Base-by-base conservation (phyloP, 257 asterid genomes). In the Ophiorrhiza pumila region DNA sequence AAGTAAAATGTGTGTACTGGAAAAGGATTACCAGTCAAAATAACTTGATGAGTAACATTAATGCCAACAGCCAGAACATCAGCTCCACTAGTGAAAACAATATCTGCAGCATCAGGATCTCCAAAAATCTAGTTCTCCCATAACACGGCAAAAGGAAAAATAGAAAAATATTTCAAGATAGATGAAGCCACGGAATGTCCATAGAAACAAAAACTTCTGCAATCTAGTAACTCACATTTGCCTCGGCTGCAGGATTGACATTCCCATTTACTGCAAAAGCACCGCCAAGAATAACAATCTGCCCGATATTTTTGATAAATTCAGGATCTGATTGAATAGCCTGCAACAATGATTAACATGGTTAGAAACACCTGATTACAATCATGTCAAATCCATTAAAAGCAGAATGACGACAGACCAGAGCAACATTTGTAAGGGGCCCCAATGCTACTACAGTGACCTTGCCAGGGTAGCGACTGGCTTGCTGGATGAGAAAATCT, bases 71-170 rank as follows among this genome's bases (percentile, higher is more conserved):
- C 98, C 73, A 94, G 83, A 76, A 94, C 77, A 85, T 94, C 98
- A 85, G 99, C 98, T 69, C 99, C 99, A 76, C 99, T 87, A 25
- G 99, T 90, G 83, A 94, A 91, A 52, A 94, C 98, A 76, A 91
- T 79, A 85, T 94, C 99, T 34, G 99, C 99, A 59, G 99, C 97
- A 76, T 94, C 97, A 34, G 99, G 99, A 84, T 94, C 99, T 85
- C 99, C 99, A 74, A 87, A 91, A 58, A 94, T 87, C 99, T 94
- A 29, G 79, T 78, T 74, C 58, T 71, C 76, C 83, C 63, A 77
- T 37, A 18, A 74, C 53, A 63, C 31, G 71, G 20, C 43, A 78
- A 74, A 68, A 17, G 42, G 46, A 10, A 76, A 45, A 52, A 7
- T n/a, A 65, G 43, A 74, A 73, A 57, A 43, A n/a, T 60, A 22